Conservation (phyloP, 257 asterid species). For the Pogostemon cablin region DNA sequence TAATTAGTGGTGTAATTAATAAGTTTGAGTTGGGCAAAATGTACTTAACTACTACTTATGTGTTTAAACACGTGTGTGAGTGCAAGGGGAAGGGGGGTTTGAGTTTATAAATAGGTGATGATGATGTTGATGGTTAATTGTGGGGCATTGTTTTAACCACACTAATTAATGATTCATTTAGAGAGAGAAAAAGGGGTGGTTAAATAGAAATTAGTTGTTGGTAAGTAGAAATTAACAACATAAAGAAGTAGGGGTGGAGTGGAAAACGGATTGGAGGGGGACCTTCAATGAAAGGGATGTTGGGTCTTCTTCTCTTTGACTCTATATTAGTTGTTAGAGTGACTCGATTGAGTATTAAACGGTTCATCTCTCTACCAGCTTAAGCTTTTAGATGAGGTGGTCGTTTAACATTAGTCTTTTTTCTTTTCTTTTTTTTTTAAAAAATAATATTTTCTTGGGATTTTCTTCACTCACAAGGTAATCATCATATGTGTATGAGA, state of each 20-base stretch:
- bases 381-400: too few species aligned
- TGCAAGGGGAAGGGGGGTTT: constrained; percentile 27
- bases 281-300: constrained; percentile 58
- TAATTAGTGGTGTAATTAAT: too few species aligned
- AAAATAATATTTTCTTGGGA: not conserved
- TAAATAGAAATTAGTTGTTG: constrained; percentile 29
- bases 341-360: too few species aligned
- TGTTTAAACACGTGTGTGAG: not conserved
- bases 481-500: constrained; percentile 66
- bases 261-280: constrained; percentile 97
- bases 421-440: constrained; percentile 9
- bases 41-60: too few species aligned
- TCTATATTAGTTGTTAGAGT: constrained; percentile 38
- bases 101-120: constrained; percentile 42
- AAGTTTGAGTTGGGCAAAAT: too few species aligned
- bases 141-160: constrained; percentile 38
- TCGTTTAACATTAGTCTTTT: not conserved
- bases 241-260: constrained; percentile 52
- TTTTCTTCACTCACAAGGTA: constrained; percentile 98
- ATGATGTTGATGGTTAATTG: constrained; percentile 45
- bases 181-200: not conserved
- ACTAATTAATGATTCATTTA: not conserved
- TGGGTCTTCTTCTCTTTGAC: constrained; percentile 87
- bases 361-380: too few species aligned
- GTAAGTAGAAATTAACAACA: not conserved